A percentile compares a stretch with the other conserved stretches of the same genome.
phyloP scores from a whole-genome alignment of 2,329 filamentous ascomycete genomes.

The Xylaria sp. region DNA sequence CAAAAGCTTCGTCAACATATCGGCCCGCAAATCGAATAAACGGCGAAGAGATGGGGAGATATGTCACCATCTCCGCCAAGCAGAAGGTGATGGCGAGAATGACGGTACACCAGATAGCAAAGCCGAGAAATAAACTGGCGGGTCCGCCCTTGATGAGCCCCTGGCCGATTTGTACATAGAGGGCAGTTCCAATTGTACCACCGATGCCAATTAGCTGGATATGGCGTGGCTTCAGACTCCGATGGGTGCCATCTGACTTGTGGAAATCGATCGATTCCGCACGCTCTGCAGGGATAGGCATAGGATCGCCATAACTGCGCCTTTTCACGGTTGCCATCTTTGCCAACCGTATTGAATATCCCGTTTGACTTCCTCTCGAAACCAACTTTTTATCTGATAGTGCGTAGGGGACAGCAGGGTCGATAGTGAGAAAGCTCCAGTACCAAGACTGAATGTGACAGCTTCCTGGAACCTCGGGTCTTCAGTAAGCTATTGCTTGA shows the following conservation, averaged over 20 bases:
- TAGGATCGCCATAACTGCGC: not conserved
- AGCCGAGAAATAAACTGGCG: constrained; percentile 53
- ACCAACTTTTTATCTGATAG: not conserved
- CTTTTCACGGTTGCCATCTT: constrained; percentile 8
- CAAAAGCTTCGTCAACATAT: constrained; percentile 70
- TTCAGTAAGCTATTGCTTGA: not conserved
- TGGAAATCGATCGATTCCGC: constrained; percentile 18
- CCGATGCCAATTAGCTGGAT: constrained; percentile 59
- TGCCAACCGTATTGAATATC: not conserved
- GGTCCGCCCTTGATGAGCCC: constrained; percentile 56
- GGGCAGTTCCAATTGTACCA: constrained; percentile 58
- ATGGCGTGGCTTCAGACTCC: constrained; percentile 50
- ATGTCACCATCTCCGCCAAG: constrained; percentile 73
- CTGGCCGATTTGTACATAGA: constrained; percentile 56
- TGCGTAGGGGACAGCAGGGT: not conserved
- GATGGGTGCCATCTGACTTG: constrained; percentile 42
- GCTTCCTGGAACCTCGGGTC: not conserved
- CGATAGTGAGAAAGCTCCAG: not conserved
- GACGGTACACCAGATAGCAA: constrained; percentile 56
- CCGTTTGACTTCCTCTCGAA: not conserved
- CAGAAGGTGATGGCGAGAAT: constrained; percentile 55
- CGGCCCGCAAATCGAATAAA: constrained; percentile 74
- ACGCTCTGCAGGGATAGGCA: constrained; percentile 12
- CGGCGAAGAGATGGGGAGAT: constrained; percentile 68
- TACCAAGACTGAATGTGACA: not conserved